Base-by-base conservation (phyloP, 2,329 filamentous ascomycete species). In the Atkinsonella texensis region DNA sequence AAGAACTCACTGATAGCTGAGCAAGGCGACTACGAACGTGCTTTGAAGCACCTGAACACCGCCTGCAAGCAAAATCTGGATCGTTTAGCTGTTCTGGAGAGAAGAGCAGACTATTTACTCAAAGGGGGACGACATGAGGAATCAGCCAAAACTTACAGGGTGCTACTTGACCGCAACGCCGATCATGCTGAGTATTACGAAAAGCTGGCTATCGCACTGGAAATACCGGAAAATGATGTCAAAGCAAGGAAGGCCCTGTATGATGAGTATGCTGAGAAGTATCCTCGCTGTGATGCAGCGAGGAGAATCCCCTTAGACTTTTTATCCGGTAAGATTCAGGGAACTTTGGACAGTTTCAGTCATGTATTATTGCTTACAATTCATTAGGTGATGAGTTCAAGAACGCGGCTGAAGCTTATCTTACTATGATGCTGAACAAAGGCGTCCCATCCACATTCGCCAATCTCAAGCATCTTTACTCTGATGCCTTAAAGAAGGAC, bases 381-480 rank as follows among this genome's bases (percentile, higher is more conserved):
- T 2, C 43, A 46, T 43, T 60, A 83, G 85, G 88, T 4, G 83
- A 94, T 43, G 82, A 84, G 4, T 98, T 98, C 71, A 79, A 79
- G 62, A 70, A 81, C 59, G 84, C 87, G 23, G 90, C 86, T 8
- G 84, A 89, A 64, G 70, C 73, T 20, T 98, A 98, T 65, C 68
- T 98, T 54, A 78, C 83, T 48, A 76, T 84, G 32, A 94, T 94
- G 85, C 76, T 98, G 52, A 83, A 86, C 67, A 95, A 91, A 69
- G 93, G 91, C 11, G 87, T 97, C 4, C 91, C 93, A 1, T 98
- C 93, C 2, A 90, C 91, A 3, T 98, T 98, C 68, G 89, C 89
- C 38, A 98, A 97, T 68, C 77, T 98, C 54, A 98, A 98, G 73
- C 83, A 94, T 58, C 77, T 98, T 20, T 98, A 97, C 71, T 76